phyloP scores from a whole-genome alignment of 177 flowering plant genomes.

The Tripterygium wilfordii region DNA sequence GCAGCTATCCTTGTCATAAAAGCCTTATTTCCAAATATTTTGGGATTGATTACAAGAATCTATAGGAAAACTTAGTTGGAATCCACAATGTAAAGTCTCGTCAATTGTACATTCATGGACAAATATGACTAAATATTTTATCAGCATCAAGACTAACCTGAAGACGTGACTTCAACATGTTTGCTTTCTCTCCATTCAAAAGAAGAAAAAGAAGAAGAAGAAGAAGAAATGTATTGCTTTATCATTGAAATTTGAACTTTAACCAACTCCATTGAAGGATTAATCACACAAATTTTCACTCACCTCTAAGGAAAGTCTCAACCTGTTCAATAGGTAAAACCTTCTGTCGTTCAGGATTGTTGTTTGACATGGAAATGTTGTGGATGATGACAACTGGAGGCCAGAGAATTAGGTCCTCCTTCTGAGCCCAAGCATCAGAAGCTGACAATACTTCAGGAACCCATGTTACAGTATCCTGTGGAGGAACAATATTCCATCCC shows the following conservation, averaged over 20 bases:
- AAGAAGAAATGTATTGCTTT: too few relatives aligned
- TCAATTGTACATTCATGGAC: too few relatives aligned
- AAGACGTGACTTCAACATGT: too few relatives aligned
- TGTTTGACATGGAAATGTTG: slow-evolving; percentile 26
- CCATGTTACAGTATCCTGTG: slow-evolving; percentile 27
- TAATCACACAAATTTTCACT: slow-evolving; percentile 1
- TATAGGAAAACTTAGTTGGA: too few relatives aligned
- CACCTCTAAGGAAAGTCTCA: slow-evolving; percentile 41
- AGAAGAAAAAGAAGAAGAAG: too few relatives aligned
- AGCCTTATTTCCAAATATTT: too few relatives aligned
- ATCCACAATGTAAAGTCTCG: too few relatives aligned
- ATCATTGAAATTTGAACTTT: not conserved
- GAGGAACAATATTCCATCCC: slow-evolving; percentile 56
- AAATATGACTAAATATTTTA: too few relatives aligned
- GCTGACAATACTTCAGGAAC: slow-evolving; percentile 25
- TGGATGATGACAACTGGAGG: slow-evolving; percentile 48
- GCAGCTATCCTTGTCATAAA: too few relatives aligned
- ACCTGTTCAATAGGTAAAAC: slow-evolving; percentile 32
- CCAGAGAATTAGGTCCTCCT: slow-evolving; percentile 56
- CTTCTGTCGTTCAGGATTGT: slow-evolving; percentile 23
- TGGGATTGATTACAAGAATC: too few relatives aligned
- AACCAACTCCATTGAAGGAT: not conserved
- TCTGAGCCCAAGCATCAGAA: slow-evolving; percentile 34
- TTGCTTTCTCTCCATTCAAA: too few relatives aligned
- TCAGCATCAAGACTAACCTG: too few relatives aligned